Conservation (phyloP, 1,284 basidiomycete species). For the Trametes pubescens region DNA sequence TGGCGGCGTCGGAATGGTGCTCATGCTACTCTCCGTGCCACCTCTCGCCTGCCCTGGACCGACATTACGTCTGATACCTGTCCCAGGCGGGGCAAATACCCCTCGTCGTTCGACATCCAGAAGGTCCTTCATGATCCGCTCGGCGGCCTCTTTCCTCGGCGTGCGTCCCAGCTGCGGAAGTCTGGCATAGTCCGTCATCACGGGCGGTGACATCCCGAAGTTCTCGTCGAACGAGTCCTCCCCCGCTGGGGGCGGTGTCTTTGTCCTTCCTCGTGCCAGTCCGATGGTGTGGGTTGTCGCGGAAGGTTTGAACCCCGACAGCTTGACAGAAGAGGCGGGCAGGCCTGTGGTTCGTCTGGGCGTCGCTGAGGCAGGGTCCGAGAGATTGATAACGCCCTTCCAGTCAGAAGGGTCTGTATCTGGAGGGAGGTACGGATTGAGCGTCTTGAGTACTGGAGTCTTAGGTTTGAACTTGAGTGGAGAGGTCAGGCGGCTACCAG, state of each 20-base stretch:
- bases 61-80: conserved; percentile 7
- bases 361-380: conserved; percentile 59
- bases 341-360: conserved; percentile 31
- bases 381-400: conserved; percentile 80
- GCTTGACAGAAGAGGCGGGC: conserved; percentile 40
- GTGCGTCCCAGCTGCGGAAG: conserved; percentile 64
- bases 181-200: conserved; percentile 83
- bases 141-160: conserved; percentile 71
- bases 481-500: conserved; percentile 41
- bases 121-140: conserved; percentile 68
- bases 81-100: conserved; percentile 29
- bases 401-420: conserved; percentile 62
- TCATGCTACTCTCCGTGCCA: conserved; percentile 64
- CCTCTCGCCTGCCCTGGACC: conserved; percentile 20
- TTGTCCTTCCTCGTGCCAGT: conserved; percentile 32
- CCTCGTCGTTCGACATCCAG: conserved; percentile 45
- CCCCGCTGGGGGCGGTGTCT: conserved; percentile 39
- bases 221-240: conserved; percentile 61
- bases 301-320: conserved; percentile 32
- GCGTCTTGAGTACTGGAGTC: conserved; percentile 59
- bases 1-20: conserved; percentile 70
- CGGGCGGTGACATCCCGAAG: conserved; percentile 89
- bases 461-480: conserved; percentile 60
- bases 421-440: conserved; percentile 70
- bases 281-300: conserved; percentile 25